A percentile compares a stretch with the other conserved stretches of the same genome.
phyloP scores from a whole-genome alignment of 1,139 yeast species.

The Taphrina communis region DNA sequence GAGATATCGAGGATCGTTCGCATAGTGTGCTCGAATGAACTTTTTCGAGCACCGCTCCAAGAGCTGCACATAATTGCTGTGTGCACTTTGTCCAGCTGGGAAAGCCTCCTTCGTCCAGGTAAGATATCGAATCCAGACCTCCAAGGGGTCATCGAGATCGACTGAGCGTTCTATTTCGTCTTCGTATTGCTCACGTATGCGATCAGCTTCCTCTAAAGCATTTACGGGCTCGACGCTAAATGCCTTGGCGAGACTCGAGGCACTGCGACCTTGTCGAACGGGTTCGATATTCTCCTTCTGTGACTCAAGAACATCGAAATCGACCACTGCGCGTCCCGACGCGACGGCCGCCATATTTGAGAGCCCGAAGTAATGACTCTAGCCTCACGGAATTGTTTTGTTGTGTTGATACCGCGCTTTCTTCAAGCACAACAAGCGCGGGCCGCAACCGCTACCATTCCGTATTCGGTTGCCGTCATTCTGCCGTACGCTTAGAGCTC shows the following conservation, averaged over 20 bases:
- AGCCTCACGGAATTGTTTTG: not conserved
- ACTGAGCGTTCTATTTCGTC: constrained; percentile 56
- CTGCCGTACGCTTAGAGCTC: too few relatives aligned
- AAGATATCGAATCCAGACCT: constrained; percentile 71
- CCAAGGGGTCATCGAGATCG: constrained; percentile 81
- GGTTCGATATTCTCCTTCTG: constrained; percentile 85
- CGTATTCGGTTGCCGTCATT: too few relatives aligned
- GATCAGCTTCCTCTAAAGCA: constrained; percentile 36
- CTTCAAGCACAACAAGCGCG: not conserved
- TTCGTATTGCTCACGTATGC: constrained; percentile 53
- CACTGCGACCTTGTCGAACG: constrained; percentile 72
- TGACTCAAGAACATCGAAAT: constrained; percentile 62
- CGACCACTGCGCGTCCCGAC: constrained; percentile 1
- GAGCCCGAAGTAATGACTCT: not conserved
- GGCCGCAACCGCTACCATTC: not conserved
- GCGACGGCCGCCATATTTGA: constrained; percentile 6
- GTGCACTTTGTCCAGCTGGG: constrained; percentile 71
- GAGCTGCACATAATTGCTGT: constrained; percentile 69
- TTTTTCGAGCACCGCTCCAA: constrained; percentile 75
- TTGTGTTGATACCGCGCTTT: not conserved
- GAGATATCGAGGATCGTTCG: constrained; percentile 80
- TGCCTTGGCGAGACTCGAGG: constrained; percentile 60
- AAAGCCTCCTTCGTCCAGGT: constrained; percentile 70
- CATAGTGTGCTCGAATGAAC: constrained; percentile 73
- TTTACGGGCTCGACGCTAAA: constrained; percentile 50